Conservation (phyloP, 192 early-diverging fungal genomes). For the Lobosporangium transversale region DNA sequence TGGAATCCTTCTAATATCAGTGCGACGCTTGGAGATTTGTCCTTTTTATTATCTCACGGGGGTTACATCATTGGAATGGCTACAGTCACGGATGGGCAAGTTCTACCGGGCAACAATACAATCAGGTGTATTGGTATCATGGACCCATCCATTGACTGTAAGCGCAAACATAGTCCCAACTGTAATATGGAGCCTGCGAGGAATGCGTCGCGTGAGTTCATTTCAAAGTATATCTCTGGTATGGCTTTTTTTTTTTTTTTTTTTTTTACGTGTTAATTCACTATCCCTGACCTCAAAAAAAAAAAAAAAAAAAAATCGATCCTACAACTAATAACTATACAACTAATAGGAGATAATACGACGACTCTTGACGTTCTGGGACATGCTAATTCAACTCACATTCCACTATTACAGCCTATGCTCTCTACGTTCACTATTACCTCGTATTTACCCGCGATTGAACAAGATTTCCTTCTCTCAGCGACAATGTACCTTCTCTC, state of each 20-base stretch:
- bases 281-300: too few relatives aligned
- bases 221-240: constrained; percentile 50
- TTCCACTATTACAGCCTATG: constrained; percentile 41
- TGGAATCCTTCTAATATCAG: constrained; percentile 50
- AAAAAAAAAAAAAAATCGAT: too few relatives aligned
- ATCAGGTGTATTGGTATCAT: constrained; percentile 45
- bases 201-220: constrained; percentile 40
- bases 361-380: constrained; percentile 37
- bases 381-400: constrained; percentile 20
- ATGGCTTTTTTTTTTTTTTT: constrained; percentile 6
- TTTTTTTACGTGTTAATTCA: too few relatives aligned
- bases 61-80: constrained; percentile 41
- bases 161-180: constrained; percentile 9
- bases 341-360: constrained; percentile 41
- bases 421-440: constrained; percentile 26
- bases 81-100: constrained; percentile 6
- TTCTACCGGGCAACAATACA: constrained; percentile 36
- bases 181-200: constrained; percentile 25
- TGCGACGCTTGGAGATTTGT: constrained; percentile 30
- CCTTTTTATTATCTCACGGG: constrained; percentile 31
- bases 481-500: constrained; percentile 43
- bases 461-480: constrained; percentile 38
- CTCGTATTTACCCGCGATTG: constrained; percentile 26
- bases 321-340: too few relatives aligned
- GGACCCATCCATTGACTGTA: constrained; percentile 33